A percentile compares a stretch with the other conserved stretches of the same genome.
Conservation (phyloP, 345 rosid genomes). For the Moricandia arvensis region DNA sequence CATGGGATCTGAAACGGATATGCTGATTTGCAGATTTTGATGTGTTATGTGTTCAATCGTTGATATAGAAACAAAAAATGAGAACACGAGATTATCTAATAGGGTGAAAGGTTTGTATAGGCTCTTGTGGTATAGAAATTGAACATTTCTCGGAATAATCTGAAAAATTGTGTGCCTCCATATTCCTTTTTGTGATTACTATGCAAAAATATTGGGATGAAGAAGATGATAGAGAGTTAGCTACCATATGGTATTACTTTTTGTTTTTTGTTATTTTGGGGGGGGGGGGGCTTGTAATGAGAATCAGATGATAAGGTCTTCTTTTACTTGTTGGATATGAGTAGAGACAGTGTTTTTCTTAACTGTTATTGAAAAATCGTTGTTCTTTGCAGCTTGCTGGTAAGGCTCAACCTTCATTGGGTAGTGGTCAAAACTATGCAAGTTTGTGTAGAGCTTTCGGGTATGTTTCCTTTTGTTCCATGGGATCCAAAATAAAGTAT, state of each 20-base stretch:
- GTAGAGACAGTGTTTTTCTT: neutral
- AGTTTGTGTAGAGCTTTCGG: constrained; percentile 31
- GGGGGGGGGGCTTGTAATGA: neutral
- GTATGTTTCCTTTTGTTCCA: constrained; percentile 6
- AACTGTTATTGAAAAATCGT: neutral
- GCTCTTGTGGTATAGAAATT: neutral
- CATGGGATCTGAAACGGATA: neutral
- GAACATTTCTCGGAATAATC: neutral
- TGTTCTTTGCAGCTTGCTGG: constrained; percentile 35
- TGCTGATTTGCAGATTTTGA: neutral
- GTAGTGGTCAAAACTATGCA: constrained; percentile 30
- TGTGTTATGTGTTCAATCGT: neutral
- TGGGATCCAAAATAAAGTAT: neutral
- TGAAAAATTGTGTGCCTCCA: neutral
- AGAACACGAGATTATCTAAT: neutral
- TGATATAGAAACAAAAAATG: neutral
- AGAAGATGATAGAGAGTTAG: neutral
- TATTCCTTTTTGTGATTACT: neutral
- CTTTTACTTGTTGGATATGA: neutral
- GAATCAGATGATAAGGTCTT: neutral
- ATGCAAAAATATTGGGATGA: neutral
- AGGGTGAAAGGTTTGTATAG: neutral
- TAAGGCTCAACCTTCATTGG: constrained; percentile 28
- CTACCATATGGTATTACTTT: neutral
- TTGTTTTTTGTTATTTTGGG: neutral